A percentile compares a stretch with the other conserved stretches of the same genome.
phyloP scores from a whole-genome alignment of 2,329 filamentous ascomycete genomes.

The Fusarium palustre region DNA sequence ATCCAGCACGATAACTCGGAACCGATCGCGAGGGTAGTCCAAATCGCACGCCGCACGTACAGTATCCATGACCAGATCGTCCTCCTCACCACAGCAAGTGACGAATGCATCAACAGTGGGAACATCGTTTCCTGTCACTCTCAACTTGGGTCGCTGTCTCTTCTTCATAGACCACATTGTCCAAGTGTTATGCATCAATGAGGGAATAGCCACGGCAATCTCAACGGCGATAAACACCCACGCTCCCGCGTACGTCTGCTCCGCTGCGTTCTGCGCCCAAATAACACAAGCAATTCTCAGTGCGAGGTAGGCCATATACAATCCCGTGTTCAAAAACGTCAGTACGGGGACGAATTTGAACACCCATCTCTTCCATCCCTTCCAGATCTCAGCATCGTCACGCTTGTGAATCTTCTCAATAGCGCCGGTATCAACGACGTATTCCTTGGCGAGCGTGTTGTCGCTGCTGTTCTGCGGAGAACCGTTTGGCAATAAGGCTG shows the following conservation, averaged over 20 bases:
- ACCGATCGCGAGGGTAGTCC: conserved; percentile 66
- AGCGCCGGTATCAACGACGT: conserved; percentile 44
- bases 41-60: conserved; percentile 64
- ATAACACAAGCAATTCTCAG: conserved; percentile 65
- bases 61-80: conserved; percentile 68
- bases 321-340: conserved; percentile 55
- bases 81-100: conserved; percentile 68
- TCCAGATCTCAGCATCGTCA: conserved; percentile 58
- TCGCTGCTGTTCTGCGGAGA: conserved; percentile 39
- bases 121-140: conserved; percentile 60
- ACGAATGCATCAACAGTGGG: conserved; percentile 69
- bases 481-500: conserved; percentile 53
- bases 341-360: conserved; percentile 55
- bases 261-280: conserved; percentile 59
- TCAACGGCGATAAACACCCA: conserved; percentile 70
- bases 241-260: conserved; percentile 60
- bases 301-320: conserved; percentile 63
- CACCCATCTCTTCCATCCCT: conserved; percentile 57
- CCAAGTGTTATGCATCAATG: conserved; percentile 68
- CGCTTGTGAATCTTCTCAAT: conserved; percentile 57
- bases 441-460: conserved; percentile 48
- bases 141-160: conserved; percentile 64
- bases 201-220: conserved; percentile 64
- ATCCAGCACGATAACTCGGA: conserved; percentile 67
- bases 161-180: conserved; percentile 68